Evolutionary conservation across 495 filamentous ascomycete genomes (phyloP), one percentile per base, ranked within the genome.

Genomic region (Penicillium atrosanguineum): DNA sequence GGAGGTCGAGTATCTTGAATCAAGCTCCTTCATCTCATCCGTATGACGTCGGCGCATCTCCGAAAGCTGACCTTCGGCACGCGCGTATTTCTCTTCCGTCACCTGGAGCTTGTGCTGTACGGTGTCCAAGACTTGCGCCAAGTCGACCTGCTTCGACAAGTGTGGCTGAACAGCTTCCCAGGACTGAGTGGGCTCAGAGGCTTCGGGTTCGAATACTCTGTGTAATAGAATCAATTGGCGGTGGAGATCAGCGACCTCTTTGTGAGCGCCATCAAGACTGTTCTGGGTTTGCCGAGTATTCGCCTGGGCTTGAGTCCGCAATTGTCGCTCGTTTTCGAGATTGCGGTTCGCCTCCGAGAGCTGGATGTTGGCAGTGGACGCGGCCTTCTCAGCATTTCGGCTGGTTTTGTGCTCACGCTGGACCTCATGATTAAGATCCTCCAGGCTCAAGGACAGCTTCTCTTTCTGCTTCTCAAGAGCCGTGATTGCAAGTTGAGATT

Each of bases 381-480:
- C 87, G 12, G 83, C 82, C 60, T 95, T 94, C 70, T 98, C 94
- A 15, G 94, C 94, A 66, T 86, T 91, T 15, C 94, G 87, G 56
- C 84, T 95, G 37, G 85, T 85, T 72, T 97, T 94, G 59, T 94
- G 92, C 68, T 97, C 94, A 14, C 90, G 79, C 23, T 85, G 87
- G 36, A 97, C 81, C 69, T 97, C 92, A 66, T 98, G 94, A 59
- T 92, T 96, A 23, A 97, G 76, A 68, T 98, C 94, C 62, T 98
- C 94, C 14, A 97, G 68, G 60, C 79, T 91, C 46, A 98, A 77
- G 19, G 91, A 81, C 31, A 97, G 74, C 71, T 97, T 97, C 71
- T 97, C 94, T 52, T 95, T 91, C 67, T 96, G 90, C 75, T 97
- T 97, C 69, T 97, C 93, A 25, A 96, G 67, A 3, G 89, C 88